A percentile compares a stretch with the other conserved stretches of the same genome.
These are phyloP conservation scores for Penicillium paradoxum DNA, from an alignment of 495 filamentous ascomycete genomes.

Conservation along the genomic window DNA sequence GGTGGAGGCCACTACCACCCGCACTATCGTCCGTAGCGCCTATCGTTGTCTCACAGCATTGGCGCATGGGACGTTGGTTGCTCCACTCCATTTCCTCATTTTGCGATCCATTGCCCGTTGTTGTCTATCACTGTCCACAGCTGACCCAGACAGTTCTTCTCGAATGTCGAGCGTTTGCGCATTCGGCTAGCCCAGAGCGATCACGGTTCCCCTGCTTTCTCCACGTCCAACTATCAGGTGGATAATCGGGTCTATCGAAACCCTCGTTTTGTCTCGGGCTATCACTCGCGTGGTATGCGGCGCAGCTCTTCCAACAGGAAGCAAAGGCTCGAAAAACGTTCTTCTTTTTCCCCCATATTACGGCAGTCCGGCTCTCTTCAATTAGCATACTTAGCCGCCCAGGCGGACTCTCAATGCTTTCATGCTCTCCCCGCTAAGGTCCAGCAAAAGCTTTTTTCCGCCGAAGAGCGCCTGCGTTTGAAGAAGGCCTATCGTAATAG, in stretches of 20 bases:
- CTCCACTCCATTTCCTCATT: neutral
- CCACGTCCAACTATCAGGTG: slow-evolving; percentile 11
- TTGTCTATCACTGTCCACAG: slow-evolving; percentile 12
- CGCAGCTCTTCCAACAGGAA: slow-evolving; percentile 13
- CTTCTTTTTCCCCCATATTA: slow-evolving; percentile 17
- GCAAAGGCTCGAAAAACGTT: slow-evolving; percentile 16
- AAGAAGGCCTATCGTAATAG: slow-evolving; percentile 48
- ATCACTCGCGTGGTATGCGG: slow-evolving; percentile 7
- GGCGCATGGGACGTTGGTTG: slow-evolving; percentile 8
- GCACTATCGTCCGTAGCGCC: slow-evolving; percentile 30
- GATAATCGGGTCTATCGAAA: slow-evolving; percentile 21
- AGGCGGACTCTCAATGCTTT: slow-evolving; percentile 67
- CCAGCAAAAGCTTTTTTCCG: slow-evolving; percentile 62
- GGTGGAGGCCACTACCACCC: slow-evolving; percentile 21
- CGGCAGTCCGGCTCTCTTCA: slow-evolving; percentile 37
- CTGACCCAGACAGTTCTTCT: slow-evolving; percentile 35
- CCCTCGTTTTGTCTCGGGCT: slow-evolving; percentile 9
- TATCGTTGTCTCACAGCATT: slow-evolving; percentile 5
- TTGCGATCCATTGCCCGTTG: neutral
- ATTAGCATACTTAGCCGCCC: slow-evolving; percentile 37
- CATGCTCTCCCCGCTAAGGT: slow-evolving; percentile 66
- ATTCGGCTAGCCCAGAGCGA: slow-evolving; percentile 29
- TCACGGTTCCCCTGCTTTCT: slow-evolving; percentile 18
- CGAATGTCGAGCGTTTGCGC: slow-evolving; percentile 37
- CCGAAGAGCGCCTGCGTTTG: slow-evolving; percentile 65